Evolutionary conservation across 306 rosid genomes (phyloP).

Genomic region (Fragaria vesca): DNA sequence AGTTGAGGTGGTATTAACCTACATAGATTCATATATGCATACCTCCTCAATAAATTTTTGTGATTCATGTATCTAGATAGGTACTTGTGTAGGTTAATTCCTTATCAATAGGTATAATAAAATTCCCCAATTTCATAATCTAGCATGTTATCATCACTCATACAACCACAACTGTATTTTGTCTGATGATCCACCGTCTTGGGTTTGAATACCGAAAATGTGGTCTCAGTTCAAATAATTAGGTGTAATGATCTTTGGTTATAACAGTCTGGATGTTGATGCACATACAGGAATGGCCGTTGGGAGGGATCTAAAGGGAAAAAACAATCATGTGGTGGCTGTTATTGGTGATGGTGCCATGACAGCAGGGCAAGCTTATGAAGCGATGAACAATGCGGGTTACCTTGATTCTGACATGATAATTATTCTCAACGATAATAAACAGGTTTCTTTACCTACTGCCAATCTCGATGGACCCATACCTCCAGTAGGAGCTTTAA

Average conservation of each 20-base stretch:
- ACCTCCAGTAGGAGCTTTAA: conserved; percentile 95
- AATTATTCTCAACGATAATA: conserved; percentile 94
- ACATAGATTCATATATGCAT: too few relatives aligned
- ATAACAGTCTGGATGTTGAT: conserved; percentile 25
- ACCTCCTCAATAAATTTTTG: too few relatives aligned
- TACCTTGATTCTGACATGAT: conserved; percentile 98
- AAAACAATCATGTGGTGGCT: conserved; percentile 70
- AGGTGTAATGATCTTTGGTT: conserved; percentile 12
- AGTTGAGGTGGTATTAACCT: too few relatives aligned
- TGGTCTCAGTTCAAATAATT: background rate
- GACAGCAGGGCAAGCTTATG: conserved; percentile 99
- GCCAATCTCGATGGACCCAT: conserved; percentile 89
- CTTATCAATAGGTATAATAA: too few relatives aligned
- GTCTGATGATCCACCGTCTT: background rate
- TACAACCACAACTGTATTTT: background rate
- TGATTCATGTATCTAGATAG: too few relatives aligned
- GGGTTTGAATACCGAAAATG: background rate
- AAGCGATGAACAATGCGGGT: conserved; percentile 99
- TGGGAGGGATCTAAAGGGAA: conserved; percentile 88
- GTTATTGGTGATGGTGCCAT: conserved; percentile 98
- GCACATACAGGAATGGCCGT: conserved; percentile 87
- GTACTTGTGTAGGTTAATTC: too few relatives aligned
- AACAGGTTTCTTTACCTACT: conserved; percentile 92
- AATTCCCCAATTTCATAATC: background rate
- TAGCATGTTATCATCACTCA: conserved; percentile 4